These are phyloP conservation scores for Aspergillus sp. DNA, from an alignment of 2,329 filamentous ascomycete genomes.

Conservation along the genomic window DNA sequence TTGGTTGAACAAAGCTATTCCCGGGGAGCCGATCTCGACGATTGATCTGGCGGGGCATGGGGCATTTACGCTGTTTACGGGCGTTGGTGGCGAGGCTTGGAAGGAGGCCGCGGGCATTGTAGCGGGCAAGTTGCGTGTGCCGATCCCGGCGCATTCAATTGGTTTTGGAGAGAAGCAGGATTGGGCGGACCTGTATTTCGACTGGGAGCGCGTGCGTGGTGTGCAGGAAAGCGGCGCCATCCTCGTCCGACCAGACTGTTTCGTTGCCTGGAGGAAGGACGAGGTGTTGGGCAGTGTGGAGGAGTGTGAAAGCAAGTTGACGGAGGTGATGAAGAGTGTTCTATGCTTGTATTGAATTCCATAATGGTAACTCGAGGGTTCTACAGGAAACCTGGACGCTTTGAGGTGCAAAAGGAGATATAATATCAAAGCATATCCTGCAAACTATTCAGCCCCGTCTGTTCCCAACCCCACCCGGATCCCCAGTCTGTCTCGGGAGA, in stretches of 20 bases:
- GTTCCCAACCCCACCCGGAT: too few species aligned
- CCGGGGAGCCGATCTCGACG: constrained; percentile 48
- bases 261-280: constrained; percentile 50
- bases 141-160: constrained; percentile 48
- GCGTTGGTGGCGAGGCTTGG: constrained; percentile 55
- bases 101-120: constrained; percentile 44
- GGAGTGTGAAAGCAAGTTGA: constrained; percentile 15
- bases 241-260: constrained; percentile 55
- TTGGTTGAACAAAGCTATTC: constrained; percentile 52
- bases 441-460: background rate
- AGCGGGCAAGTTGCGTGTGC: constrained; percentile 36
- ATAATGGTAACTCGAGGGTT: too few species aligned
- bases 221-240: constrained; percentile 56
- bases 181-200: constrained; percentile 59
- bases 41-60: constrained; percentile 58
- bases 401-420: too few species aligned
- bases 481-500: too few species aligned
- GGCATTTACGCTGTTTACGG: constrained; percentile 47
- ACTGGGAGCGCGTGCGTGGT: constrained; percentile 52
- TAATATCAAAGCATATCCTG: background rate
- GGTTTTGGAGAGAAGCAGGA: constrained; percentile 57
- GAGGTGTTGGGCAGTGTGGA: constrained; percentile 10
- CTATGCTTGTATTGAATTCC: too few species aligned
- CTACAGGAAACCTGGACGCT: too few species aligned
- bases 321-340: constrained; percentile 16